These are phyloP conservation scores for Digitaria exilis DNA, from an alignment of 202 grass and related monocot genomes.

Conservation along the genomic window DNA sequence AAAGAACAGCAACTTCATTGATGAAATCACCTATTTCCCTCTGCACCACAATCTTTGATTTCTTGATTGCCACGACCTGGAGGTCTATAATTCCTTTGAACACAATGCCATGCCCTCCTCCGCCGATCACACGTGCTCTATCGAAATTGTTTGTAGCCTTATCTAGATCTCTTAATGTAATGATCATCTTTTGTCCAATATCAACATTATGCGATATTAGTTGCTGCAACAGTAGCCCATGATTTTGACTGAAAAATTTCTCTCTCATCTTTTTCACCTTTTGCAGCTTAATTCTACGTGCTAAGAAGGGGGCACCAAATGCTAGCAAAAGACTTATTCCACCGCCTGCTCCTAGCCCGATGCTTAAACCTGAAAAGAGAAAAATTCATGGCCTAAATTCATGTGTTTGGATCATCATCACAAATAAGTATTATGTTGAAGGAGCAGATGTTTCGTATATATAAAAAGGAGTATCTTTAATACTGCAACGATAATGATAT, in stretches of 20 bases:
- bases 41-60: conserved; percentile 29
- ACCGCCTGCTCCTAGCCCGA: conserved; percentile 20
- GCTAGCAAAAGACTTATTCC: conserved; percentile 26
- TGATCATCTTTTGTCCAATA: conserved; percentile 44
- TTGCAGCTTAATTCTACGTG: background rate
- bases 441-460: too few species aligned
- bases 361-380: background rate
- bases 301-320: conserved; percentile 31
- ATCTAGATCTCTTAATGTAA: conserved; percentile 38
- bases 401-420: too few species aligned
- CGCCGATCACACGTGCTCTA: background rate
- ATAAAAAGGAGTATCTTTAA: background rate
- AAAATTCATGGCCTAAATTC: background rate
- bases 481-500: background rate
- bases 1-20: conserved; percentile 53
- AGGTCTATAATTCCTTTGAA: conserved; percentile 47
- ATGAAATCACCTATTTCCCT: conserved; percentile 53
- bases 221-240: conserved; percentile 49
- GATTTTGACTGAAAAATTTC: conserved; percentile 50
- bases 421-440: too few species aligned
- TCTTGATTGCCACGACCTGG: conserved; percentile 51
- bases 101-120: conserved; percentile 35
- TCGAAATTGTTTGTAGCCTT: conserved; percentile 54
- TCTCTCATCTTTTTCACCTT: background rate
- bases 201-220: conserved; percentile 28